Evolutionary conservation across 768 basidiomycete genomes (phyloP).

Genomic region (Suillus lakei): DNA sequence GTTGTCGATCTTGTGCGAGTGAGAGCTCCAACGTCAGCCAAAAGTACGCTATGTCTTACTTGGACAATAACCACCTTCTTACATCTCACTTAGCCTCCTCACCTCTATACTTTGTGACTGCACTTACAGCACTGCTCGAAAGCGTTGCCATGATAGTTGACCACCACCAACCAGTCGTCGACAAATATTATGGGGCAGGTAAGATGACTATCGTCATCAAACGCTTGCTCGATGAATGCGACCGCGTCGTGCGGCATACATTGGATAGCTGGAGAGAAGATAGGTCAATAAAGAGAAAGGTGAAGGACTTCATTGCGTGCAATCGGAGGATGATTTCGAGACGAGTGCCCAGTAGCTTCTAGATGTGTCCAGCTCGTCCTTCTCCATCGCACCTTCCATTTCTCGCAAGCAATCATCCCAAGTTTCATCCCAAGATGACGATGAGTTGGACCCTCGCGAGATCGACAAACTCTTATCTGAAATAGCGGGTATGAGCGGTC

Average conservation of each 20-base stretch:
- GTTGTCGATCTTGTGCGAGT: conserved; percentile 89
- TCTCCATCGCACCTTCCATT: conserved; percentile 33
- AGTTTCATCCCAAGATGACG: conserved; percentile 43
- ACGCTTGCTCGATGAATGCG: conserved; percentile 83
- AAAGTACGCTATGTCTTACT: conserved; percentile 55
- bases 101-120: conserved; percentile 88
- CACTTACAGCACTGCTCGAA: conserved; percentile 91
- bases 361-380: conserved; percentile 50
- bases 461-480: conserved; percentile 92
- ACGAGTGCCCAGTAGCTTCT: conserved; percentile 41
- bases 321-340: neutral
- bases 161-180: conserved; percentile 96
- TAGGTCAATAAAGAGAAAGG: conserved; percentile 80
- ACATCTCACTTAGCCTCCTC: conserved; percentile 70
- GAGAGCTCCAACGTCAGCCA: conserved; percentile 76
- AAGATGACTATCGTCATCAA: conserved; percentile 84
- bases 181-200: conserved; percentile 94
- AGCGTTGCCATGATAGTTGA: conserved; percentile 95
- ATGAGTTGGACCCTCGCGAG: conserved; percentile 84
- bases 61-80: conserved; percentile 3
- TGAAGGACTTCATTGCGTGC: conserved; percentile 25
- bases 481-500: conserved; percentile 84
- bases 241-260: conserved; percentile 76
- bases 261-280: conserved; percentile 93
- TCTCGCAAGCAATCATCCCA: conserved; percentile 37